Conservation (phyloP, 2,329 filamentous ascomycete genomes). For the Talaromyces sp. region DNA sequence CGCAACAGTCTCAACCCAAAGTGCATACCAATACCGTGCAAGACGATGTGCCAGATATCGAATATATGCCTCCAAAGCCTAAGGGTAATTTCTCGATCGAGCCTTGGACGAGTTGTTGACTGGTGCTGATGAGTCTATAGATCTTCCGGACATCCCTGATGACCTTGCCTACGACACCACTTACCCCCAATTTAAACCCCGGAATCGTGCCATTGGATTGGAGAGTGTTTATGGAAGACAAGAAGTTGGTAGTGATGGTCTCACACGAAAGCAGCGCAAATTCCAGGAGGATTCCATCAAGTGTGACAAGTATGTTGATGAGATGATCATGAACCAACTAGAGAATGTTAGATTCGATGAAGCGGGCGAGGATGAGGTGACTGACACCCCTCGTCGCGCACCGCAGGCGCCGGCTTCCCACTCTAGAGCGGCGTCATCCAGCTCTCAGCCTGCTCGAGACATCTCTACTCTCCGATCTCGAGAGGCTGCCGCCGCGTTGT, state of each 20-base stretch:
- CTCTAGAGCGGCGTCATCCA: conserved; percentile 28
- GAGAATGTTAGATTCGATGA: conserved; percentile 65
- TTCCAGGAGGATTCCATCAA: conserved; percentile 67
- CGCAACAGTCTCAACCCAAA: conserved; percentile 46
- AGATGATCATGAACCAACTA: conserved; percentile 68
- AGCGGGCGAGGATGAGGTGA: conserved; percentile 54
- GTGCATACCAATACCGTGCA: conserved; percentile 54
- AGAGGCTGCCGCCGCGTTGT: conserved; percentile 45
- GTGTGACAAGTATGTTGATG: conserved; percentile 65
- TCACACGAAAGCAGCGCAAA: conserved; percentile 69
- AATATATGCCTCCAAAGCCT: conserved; percentile 82
- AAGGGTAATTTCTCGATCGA: conserved; percentile 45
- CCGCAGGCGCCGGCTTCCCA: conserved; percentile 28
- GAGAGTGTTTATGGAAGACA: conserved; percentile 53
- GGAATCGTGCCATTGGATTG: conserved; percentile 56
- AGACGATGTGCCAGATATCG: conserved; percentile 71
- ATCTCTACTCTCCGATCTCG: conserved; percentile 46
- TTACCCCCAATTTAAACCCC: conserved; percentile 56
- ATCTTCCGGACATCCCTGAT: conserved; percentile 49
- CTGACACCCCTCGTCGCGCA: conserved; percentile 20
- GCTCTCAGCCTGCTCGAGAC: conserved; percentile 27
- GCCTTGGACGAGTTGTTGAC: neutral
- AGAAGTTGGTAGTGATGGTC: conserved; percentile 55
- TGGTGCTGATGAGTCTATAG: conserved; percentile 51
- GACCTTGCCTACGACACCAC: conserved; percentile 52